Conservation (phyloP, 2,329 filamentous ascomycete species). For the Drechslerella coelobrocha region DNA sequence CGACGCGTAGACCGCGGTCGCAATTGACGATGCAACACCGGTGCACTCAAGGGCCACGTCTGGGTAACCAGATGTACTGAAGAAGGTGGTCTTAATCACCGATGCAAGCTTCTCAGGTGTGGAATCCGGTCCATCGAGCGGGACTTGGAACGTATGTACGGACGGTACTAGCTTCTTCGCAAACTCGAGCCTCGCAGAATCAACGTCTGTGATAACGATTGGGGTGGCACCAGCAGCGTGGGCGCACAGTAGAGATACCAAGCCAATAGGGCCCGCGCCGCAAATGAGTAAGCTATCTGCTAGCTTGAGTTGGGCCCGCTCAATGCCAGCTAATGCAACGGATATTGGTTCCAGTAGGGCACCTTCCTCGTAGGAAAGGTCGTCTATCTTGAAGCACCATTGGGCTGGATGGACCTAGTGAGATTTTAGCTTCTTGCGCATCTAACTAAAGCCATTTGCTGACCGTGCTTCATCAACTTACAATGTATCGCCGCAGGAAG, state of each 20-base stretch:
- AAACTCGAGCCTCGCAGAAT: conserved; percentile 81
- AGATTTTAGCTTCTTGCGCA: background rate
- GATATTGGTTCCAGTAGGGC: conserved; percentile 88
- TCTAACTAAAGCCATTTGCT: background rate
- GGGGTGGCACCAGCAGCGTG: conserved; percentile 87
- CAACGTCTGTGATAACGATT: conserved; percentile 92
- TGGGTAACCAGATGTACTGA: conserved; percentile 74
- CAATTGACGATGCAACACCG: conserved; percentile 87
- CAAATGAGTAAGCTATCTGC: conserved; percentile 89
- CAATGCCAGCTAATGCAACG: conserved; percentile 86
- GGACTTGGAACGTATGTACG: conserved; percentile 80
- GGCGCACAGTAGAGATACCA: conserved; percentile 84
- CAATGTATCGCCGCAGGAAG: conserved; percentile 64
- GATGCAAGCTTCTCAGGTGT: conserved; percentile 74
- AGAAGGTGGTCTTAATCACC: conserved; percentile 70
- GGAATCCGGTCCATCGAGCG: conserved; percentile 60
- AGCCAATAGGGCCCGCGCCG: conserved; percentile 90
- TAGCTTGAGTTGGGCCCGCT: conserved; percentile 78
- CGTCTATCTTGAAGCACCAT: conserved; percentile 92
- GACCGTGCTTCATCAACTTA: background rate
- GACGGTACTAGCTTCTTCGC: conserved; percentile 82
- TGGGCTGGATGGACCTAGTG: conserved; percentile 56
- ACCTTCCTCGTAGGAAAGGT: conserved; percentile 90
- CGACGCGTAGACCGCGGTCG: conserved; percentile 82
- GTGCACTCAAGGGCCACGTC: conserved; percentile 89